Evolutionary conservation across 768 basidiomycete genomes (phyloP), one percentile per base, ranked within the genome.

Genomic region (Boletus patriciae): DNA sequence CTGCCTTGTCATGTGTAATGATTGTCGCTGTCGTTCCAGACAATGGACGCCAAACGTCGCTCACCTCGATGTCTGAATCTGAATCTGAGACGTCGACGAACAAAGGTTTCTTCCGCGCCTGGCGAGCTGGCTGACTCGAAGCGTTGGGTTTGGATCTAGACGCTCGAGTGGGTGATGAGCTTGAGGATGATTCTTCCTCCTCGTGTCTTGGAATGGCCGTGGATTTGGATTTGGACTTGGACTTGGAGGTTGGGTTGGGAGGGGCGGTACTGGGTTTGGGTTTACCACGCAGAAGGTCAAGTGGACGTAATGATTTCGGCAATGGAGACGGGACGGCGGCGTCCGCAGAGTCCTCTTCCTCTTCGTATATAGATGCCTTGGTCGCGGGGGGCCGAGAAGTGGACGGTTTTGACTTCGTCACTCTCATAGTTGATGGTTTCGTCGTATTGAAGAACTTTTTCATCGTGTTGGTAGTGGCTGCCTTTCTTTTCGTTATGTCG

Each of bases 71-170:
- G 6, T 61, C 68, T 25, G 63, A 59, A 31, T 65, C 66, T 11
- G 62, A 9, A 37, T 70, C 69, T 13, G 66, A 69, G 19, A 70
- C 61, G 18, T 66, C 52, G 27, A 69, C 59, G 16, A 65, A 69
- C 27, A 55, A 43, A 3, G 61, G 57, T 16, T 57, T 62, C 41
- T 61, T 68, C 29, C 31, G 58, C 18, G 54, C 16, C 21, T 5
- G 49, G 1, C 27, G 46, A 27, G 18, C 31, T 8, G 27, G 46
- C 12, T 4, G 34, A 27, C 21, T 48, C 11, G 38, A 42, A 41
- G 15, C 15, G 2, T 19, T 40, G 4, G 16, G 10, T 21, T 53
- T 54, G 9, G 44, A 23, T 15, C 41, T 41, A 27, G 46, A 55
- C 11, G 23, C 37, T 19, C 31, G 50, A 50, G 45, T 11, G 11